A percentile compares a stretch with the other conserved stretches of the same genome.
These are phyloP conservation scores for Trichoderma cornu-damae DNA, from an alignment of 2,329 filamentous ascomycete species.

Conservation along the genomic window DNA sequence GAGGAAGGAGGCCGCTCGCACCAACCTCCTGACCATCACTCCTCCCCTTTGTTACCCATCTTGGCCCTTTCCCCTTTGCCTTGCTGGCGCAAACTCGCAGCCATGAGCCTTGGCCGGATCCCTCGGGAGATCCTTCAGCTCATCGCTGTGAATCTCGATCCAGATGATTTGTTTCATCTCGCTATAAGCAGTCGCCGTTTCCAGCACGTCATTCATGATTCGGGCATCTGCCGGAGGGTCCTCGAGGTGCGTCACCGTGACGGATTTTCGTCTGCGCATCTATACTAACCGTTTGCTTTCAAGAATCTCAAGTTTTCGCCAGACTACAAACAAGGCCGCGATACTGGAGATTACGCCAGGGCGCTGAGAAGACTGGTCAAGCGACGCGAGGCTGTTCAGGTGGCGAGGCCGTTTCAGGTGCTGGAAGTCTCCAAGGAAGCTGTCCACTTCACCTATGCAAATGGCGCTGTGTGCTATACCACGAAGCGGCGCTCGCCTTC, in stretches of 20 bases:
- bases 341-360: constrained; percentile 22
- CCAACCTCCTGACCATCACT: not conserved
- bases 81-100: not conserved
- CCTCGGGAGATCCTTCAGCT: constrained; percentile 62
- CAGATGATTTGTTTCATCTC: constrained; percentile 55
- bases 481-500: constrained; percentile 30
- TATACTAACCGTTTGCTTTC: not conserved
- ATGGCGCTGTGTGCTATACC: constrained; percentile 62
- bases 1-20: not conserved
- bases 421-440: constrained; percentile 54
- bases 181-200: constrained; percentile 49
- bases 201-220: constrained; percentile 46
- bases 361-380: constrained; percentile 55
- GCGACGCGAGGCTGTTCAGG: constrained; percentile 54
- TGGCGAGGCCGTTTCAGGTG: constrained; percentile 56
- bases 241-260: constrained; percentile 46
- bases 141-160: constrained; percentile 49
- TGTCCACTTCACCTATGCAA: constrained; percentile 56
- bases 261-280: not conserved
- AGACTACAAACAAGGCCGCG: constrained; percentile 24
- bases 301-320: constrained; percentile 24
- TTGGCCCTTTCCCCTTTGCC: not conserved
- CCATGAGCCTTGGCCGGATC: constrained; percentile 37
- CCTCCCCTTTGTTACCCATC: not conserved
- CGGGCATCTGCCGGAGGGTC: constrained; percentile 52